Conservation (phyloP, 1,284 basidiomycete genomes). For the Cystobasidiaceae sp. region DNA sequence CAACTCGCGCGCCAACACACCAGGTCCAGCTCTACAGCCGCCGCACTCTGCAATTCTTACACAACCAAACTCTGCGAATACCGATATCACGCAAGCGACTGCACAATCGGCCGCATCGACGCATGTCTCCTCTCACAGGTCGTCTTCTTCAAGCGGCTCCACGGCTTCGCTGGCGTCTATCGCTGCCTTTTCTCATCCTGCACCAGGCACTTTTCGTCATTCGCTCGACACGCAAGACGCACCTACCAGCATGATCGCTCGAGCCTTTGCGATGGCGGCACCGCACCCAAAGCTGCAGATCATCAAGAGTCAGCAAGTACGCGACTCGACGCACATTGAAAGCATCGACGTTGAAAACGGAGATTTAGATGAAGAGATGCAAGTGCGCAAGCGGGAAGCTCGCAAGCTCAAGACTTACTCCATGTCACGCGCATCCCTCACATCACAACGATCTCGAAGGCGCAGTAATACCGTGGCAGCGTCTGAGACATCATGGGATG, state of each 20-base stretch:
- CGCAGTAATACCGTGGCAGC: constrained; percentile 1
- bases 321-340: not conserved
- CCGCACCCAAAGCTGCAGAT: constrained; percentile 24
- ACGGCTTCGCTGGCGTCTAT: constrained; percentile 22
- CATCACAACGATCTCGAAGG: not conserved
- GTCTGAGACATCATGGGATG: not conserved
- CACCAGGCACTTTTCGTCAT: constrained; percentile 13
- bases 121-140: constrained; percentile 7
- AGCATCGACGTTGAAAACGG: not conserved
- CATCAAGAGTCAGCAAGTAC: not conserved
- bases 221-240: constrained; percentile 26
- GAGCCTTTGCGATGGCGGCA: constrained; percentile 16
- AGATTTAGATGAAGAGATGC: not conserved
- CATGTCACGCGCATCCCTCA: not conserved
- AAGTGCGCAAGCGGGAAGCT: constrained; percentile 13
- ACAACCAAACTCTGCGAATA: constrained; percentile 21
- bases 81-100: constrained; percentile 14
- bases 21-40: not conserved
- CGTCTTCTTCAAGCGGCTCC: constrained; percentile 10
- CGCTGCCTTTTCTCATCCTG: constrained; percentile 18
- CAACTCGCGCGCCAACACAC: constrained; percentile 14
- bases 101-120: constrained; percentile 3
- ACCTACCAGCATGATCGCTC: not conserved
- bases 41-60: not conserved
- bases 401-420: constrained; percentile 22